Percentiles rank a stretch among this genome's conserved stretches.
Evolutionary conservation across 768 basidiomycete genomes (phyloP).

Genomic region (Boletus subparvulus): DNA sequence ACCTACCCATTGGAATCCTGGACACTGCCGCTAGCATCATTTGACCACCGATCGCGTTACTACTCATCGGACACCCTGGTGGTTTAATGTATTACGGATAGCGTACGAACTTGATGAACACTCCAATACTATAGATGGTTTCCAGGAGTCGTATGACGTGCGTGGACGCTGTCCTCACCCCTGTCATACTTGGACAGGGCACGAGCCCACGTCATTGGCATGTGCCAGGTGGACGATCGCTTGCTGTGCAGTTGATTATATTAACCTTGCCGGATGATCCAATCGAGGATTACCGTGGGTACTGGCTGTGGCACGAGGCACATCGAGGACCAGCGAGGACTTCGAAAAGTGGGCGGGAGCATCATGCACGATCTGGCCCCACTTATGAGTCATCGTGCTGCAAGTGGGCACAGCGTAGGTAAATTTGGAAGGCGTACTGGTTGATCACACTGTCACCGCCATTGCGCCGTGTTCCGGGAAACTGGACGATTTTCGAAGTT

Average conservation of each 20-base stretch:
- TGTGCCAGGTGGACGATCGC: too few species aligned
- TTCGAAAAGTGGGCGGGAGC: too few species aligned
- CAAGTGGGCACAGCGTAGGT: background rate
- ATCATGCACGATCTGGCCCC: too few species aligned
- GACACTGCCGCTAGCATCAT: conserved; percentile 15
- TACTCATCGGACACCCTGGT: conserved; percentile 15
- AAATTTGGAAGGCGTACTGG: background rate
- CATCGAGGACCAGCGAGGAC: too few species aligned
- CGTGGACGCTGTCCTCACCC: background rate
- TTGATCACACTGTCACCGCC: conserved; percentile 6
- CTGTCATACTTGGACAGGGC: background rate
- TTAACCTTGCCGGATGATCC: too few species aligned
- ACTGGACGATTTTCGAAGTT: conserved; percentile 8
- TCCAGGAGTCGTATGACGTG: background rate
- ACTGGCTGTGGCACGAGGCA: too few species aligned
- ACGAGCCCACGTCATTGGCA: too few species aligned
- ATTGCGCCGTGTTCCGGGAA: conserved; percentile 29
- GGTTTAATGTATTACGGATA: conserved; percentile 23
- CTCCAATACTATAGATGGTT: conserved; percentile 7
- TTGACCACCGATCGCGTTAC: conserved; percentile 5
- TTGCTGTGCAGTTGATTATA: too few species aligned
- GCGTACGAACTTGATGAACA: conserved; percentile 21
- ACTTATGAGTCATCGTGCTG: too few species aligned
- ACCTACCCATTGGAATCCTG: conserved; percentile 3
- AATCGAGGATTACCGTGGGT: too few species aligned